Percentiles rank a stretch among this genome's conserved stretches.
These are phyloP conservation scores for Microdochium nivale DNA, from an alignment of 2,329 filamentous ascomycete species.

Conservation along the genomic window DNA sequence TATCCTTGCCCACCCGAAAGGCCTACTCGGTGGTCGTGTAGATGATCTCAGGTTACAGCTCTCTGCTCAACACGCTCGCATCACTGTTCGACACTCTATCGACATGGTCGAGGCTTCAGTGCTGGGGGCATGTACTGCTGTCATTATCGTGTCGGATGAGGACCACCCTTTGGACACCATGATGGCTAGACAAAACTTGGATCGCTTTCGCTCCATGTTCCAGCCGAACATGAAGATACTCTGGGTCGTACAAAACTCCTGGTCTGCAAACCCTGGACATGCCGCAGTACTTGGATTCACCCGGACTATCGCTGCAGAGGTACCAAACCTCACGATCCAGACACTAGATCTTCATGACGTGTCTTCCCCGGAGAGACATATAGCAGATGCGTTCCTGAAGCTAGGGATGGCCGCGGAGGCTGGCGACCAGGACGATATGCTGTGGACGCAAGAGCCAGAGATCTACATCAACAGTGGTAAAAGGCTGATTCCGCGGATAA, in stretches of 20 bases:
- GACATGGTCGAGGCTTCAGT: neutral
- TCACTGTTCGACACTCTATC: neutral
- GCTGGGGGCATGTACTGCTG: neutral
- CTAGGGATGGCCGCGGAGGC: conserved; percentile 2
- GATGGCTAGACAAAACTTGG: neutral
- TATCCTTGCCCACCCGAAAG: neutral
- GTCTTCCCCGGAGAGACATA: conserved; percentile 1
- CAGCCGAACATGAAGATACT: conserved; percentile 8
- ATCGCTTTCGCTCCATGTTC: conserved; percentile 12
- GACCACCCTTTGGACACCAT: neutral
- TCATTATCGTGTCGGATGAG: neutral
- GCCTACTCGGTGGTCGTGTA: neutral
- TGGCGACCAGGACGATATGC: neutral
- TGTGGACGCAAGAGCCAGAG: neutral
- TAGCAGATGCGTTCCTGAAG: conserved; percentile 10
- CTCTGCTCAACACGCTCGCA: neutral
- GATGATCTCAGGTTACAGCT: neutral
- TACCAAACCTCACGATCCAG: conserved; percentile 16
- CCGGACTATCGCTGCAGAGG: conserved; percentile 19
- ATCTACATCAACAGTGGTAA: neutral
- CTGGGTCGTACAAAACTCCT: conserved; percentile 15
- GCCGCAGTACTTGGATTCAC: conserved; percentile 20
- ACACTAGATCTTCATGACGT: conserved; percentile 15
- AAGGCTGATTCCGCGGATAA: neutral
- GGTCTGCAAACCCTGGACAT: conserved; percentile 12